Conservation (phyloP, 768 basidiomycete species). For the Mycena metata region DNA sequence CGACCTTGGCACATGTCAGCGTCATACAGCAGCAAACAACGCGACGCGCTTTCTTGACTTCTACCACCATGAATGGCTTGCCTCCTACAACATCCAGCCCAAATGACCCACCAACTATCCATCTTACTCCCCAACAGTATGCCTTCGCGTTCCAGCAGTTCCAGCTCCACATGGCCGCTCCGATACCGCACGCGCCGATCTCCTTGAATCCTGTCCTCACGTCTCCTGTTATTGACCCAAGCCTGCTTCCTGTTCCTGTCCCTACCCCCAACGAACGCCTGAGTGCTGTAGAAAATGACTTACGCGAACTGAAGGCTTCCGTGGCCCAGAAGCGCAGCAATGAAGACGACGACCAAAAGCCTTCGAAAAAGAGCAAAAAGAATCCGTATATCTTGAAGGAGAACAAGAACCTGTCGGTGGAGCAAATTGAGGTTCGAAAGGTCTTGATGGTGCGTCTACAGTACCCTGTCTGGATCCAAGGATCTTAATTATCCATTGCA, state of each 20-base stretch:
- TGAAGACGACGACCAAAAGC: neutral
- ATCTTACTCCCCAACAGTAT: neutral
- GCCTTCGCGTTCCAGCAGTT: neutral
- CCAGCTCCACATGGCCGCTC: neutral
- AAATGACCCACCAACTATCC: neutral
- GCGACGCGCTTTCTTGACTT: neutral
- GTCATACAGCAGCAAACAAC: neutral
- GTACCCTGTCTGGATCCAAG: neutral
- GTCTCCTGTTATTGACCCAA: neutral
- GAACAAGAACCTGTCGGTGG: neutral
- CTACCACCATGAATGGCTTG: neutral
- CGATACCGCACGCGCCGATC: neutral
- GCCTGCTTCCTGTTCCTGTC: neutral
- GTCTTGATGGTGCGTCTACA: neutral
- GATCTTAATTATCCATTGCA: neutral
- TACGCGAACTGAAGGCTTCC: neutral
- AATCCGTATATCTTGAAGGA: neutral
- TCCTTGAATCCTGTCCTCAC: neutral
- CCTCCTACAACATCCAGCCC: neutral
- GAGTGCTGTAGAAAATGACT: neutral
- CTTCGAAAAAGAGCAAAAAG: neutral
- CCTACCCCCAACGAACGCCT: neutral
- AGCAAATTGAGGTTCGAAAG: neutral
- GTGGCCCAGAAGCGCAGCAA: neutral
- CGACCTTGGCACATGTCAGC: conserved; percentile 1